A percentile compares a stretch with the other conserved stretches of the same genome.
phyloP scores from a whole-genome alignment of 495 filamentous ascomycete genomes.

The Eremomyces bilateralis region DNA sequence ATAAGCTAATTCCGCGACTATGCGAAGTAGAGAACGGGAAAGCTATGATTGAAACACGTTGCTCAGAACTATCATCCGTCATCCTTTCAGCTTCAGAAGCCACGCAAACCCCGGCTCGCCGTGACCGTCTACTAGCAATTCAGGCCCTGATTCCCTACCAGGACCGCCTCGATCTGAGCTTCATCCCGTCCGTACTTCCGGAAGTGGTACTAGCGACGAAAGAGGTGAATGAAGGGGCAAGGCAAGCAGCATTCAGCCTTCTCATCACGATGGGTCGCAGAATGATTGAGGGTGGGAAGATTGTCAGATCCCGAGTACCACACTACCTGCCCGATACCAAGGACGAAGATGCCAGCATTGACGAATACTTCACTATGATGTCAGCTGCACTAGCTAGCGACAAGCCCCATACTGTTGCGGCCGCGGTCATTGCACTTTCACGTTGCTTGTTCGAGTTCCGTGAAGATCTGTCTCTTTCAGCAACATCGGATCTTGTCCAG shows the following conservation, averaged over 20 bases:
- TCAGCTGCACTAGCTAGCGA: constrained; percentile 79
- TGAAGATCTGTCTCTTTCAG: constrained; percentile 29
- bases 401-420: constrained; percentile 88
- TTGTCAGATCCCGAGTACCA: constrained; percentile 64
- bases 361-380: constrained; percentile 97
- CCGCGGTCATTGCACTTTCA: constrained; percentile 77
- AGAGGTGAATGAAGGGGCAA: constrained; percentile 86
- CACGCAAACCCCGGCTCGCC: constrained; percentile 56
- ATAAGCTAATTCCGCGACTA: constrained; percentile 84
- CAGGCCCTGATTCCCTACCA: constrained; percentile 54
- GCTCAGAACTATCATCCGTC: constrained; percentile 51
- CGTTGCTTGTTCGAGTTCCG: constrained; percentile 81
- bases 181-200: constrained; percentile 74
- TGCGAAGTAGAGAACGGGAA: constrained; percentile 55
- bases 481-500: constrained; percentile 57
- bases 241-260: constrained; percentile 72
- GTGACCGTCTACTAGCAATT: constrained; percentile 66
- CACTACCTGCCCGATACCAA: constrained; percentile 66
- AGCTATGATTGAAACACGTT: constrained; percentile 47
- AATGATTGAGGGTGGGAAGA: constrained; percentile 50
- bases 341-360: constrained; percentile 51
- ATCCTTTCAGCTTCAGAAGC: constrained; percentile 58
- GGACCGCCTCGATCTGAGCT: constrained; percentile 56
- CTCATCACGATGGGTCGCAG: constrained; percentile 71
- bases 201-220: constrained; percentile 91